Evolutionary conservation across 345 rosid genomes (phyloP), one percentile per base, ranked within the genome.

Genomic region (Salix dunnii): DNA sequence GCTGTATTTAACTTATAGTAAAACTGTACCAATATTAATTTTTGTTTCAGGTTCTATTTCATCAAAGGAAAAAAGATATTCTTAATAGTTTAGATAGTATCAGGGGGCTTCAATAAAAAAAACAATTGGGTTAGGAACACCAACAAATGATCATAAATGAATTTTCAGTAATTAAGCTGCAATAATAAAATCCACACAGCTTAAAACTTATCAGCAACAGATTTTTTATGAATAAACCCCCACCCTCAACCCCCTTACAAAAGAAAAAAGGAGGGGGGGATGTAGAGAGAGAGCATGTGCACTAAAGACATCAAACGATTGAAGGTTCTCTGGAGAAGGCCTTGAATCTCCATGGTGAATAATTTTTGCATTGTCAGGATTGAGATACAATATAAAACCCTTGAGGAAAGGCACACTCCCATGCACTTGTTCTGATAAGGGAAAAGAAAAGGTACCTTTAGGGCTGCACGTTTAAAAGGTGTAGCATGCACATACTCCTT

Each of bases 381-480:
- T 27, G 25, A 35, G 13, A 66, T 58, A 3, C 14, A 58, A n/a
- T 9, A 58, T 10, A n/a, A 58, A 58, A 58, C n/a, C 25, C 14
- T 58, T 10, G n/a, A 10, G 4, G 28, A 1, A 9, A 58, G 14
- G 0, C 27, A 3, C 60, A 53, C 25, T 7, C 60, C 7, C 25
- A 21, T 53, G 12, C 60, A 7, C 25, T 53, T 53, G 2, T 20
- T 53, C 5, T 35, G 21, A 53, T 0, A n/a, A 58, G 63, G 53
- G 58, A 21, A 36, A 10, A 55, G 76, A 71, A 70, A 33, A 1
- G 5, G 10, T 85, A 93, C 99, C 98, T 87, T 93, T 60, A 92
- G 84, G 42, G 99, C 98, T 69, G 95, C 91, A 78, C 87, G 88
- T 81, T 87, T 91, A 77, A 92, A 87, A 68, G 97, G 94, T 7